A percentile compares a stretch with the other conserved stretches of the same genome.
phyloP scores from a whole-genome alignment of 1,139 yeast genomes.

The Candida gigantensis region DNA sequence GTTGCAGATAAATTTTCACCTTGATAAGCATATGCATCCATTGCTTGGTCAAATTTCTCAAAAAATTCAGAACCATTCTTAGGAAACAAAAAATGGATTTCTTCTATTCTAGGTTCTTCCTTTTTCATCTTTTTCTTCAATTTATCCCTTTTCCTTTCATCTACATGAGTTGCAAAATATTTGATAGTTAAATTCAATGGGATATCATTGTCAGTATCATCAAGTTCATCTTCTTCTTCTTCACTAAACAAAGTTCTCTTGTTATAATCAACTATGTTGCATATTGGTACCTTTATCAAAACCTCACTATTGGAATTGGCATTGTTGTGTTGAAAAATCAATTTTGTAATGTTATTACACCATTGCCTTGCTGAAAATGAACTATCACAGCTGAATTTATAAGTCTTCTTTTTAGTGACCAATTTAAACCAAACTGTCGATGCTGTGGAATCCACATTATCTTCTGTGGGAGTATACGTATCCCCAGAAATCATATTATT shows the following conservation, averaged over 20 bases:
- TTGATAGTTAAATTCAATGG: slow-evolving; percentile 27
- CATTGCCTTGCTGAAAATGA: slow-evolving; percentile 73
- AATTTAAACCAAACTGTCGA: slow-evolving; percentile 55
- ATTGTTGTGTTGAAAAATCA: slow-evolving; percentile 63
- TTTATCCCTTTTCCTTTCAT: slow-evolving; percentile 10
- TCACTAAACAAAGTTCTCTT: slow-evolving; percentile 27
- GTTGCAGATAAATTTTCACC: neutral
- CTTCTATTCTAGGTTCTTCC: slow-evolving; percentile 43
- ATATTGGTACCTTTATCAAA: slow-evolving; percentile 72
- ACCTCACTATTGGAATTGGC: slow-evolving; percentile 74
- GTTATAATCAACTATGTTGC: slow-evolving; percentile 62
- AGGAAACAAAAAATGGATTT: slow-evolving; percentile 70
- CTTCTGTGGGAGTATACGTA: slow-evolving; percentile 24
- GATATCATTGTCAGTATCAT: slow-evolving; percentile 14
- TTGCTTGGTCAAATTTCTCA: slow-evolving; percentile 23
- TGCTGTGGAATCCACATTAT: slow-evolving; percentile 26
- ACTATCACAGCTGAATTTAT: slow-evolving; percentile 73
- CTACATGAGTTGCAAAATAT: slow-evolving; percentile 17
- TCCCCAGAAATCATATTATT: slow-evolving; percentile 27
- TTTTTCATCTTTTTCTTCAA: slow-evolving; percentile 12
- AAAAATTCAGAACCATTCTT: slow-evolving; percentile 31
- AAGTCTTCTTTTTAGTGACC: slow-evolving; percentile 56
- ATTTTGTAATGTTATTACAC: slow-evolving; percentile 74
- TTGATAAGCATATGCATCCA: slow-evolving; percentile 16
- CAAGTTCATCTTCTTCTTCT: slow-evolving; percentile 16